Evolutionary conservation across 805 yeast species (phyloP), one percentile per base, ranked within the genome.

Genomic region (Saccharomycopsis javanensis): DNA sequence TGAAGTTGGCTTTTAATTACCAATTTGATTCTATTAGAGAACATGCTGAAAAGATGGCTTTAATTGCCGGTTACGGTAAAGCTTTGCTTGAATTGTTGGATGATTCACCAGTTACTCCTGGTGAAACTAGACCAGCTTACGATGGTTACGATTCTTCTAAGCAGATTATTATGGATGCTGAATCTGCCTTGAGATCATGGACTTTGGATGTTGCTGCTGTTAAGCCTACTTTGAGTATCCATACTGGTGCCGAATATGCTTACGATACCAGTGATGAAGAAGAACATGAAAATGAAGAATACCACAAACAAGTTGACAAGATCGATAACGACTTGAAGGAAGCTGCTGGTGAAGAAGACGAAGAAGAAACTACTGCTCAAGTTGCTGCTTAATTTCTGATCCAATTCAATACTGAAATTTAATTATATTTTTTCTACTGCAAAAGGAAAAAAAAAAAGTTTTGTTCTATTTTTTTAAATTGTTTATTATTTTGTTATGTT

Each of bases 1-100:
- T 88, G 69, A 85, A 87, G 76, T 86, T 88, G 64, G 88, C 95
- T 48, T 87, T 80, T 78, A 79, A 83, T 72, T 85, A 86, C 71
- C 91, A 86, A 71, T 87, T 88, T 69, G 95, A 87, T 70, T 85
- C 96, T 46, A 77, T 86, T 63, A 82, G 90, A 73, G 95, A 88
- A 73, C 85, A 82, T 68, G 83, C 95, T 61, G 95, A 88, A 75
- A 88, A 87, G 73, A 79, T 83, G 64, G 92, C 94, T 57, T 76
- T 88, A 66, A 85, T 88, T 72, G 92, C 95, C 55, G 92, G 94
- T 61, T 86, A 88, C 76, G 96, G 96, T 74, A 86, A 86, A 75
- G 94, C 92, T 33, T 72, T 88, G 59, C 77, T 88, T 68, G 92
- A 86, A 74, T 78, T 88, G 68, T 77, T 88, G 68, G 95, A 87